A percentile compares a stretch with the other conserved stretches of the same genome.
Conservation (phyloP, 495 filamentous ascomycete species). For the Ramalina intermedia region DNA sequence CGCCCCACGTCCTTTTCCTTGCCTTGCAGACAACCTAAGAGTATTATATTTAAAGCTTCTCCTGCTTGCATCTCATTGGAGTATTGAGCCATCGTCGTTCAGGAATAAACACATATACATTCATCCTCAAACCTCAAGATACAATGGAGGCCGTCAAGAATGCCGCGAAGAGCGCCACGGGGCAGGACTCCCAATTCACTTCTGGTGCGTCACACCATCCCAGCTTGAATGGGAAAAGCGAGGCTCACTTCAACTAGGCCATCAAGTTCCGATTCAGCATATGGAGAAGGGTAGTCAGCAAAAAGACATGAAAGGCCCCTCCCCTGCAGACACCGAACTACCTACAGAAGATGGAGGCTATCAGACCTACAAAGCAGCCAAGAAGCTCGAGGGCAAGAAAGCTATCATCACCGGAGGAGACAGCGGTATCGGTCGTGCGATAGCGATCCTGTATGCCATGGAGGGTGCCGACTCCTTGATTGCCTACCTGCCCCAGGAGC, state of each 20-base stretch:
- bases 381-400: constrained; percentile 59
- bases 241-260: constrained; percentile 32
- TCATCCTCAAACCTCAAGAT: too few relatives aligned
- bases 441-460: constrained; percentile 68
- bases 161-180: constrained; percentile 15
- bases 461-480: constrained; percentile 69
- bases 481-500: constrained; percentile 60
- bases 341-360: constrained; percentile 57
- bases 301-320: constrained; percentile 43
- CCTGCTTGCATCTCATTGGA: too few relatives aligned
- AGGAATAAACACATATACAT: too few relatives aligned
- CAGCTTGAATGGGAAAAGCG: neutral
- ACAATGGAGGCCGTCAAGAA: constrained; percentile 18
- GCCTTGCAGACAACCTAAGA: too few relatives aligned
- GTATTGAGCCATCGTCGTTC: too few relatives aligned
- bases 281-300: constrained; percentile 58
- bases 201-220: constrained; percentile 23
- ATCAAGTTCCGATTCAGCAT: constrained; percentile 52
- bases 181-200: constrained; percentile 37
- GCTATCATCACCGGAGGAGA: constrained; percentile 77
- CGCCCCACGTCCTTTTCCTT: too few relatives aligned
- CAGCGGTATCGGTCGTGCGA: constrained; percentile 66
- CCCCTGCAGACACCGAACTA: constrained; percentile 49
- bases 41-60: too few relatives aligned
- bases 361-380: constrained; percentile 63